phyloP scores from a whole-genome alignment of 495 filamentous ascomycete genomes.

The Neurospora hispaniola region DNA sequence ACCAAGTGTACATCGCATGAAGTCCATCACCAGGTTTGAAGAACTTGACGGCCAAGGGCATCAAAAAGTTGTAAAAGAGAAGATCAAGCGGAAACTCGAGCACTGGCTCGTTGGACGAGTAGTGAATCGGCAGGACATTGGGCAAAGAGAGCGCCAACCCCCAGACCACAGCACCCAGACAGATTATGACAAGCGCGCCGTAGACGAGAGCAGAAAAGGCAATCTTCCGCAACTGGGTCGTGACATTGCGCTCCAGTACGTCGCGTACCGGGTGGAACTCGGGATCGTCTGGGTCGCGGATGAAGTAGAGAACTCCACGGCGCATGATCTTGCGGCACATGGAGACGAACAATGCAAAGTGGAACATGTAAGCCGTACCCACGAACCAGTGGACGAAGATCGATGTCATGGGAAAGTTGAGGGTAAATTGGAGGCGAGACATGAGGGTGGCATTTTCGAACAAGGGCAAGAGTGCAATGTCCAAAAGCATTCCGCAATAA shows the following conservation, averaged over 20 bases:
- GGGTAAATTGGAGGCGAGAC: slow-evolving; percentile 65
- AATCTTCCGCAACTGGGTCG: slow-evolving; percentile 92
- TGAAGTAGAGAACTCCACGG: slow-evolving; percentile 91
- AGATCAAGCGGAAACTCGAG: slow-evolving; percentile 92
- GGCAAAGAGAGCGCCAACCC: slow-evolving; percentile 56
- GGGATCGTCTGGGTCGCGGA: slow-evolving; percentile 95
- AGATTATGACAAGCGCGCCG: slow-evolving; percentile 82
- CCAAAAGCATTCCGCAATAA: slow-evolving; percentile 87
- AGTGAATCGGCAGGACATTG: slow-evolving; percentile 77
- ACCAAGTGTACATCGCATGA: slow-evolving; percentile 84
- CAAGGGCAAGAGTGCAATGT: slow-evolving; percentile 77
- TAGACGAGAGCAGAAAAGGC: slow-evolving; percentile 93
- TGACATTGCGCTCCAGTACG: slow-evolving; percentile 86
- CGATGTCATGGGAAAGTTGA: slow-evolving; percentile 68
- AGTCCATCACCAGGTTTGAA: slow-evolving; percentile 77
- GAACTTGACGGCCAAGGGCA: slow-evolving; percentile 71
- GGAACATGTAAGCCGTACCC: slow-evolving; percentile 99
- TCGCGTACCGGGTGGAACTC: slow-evolving; percentile 97
- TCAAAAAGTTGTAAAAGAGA: slow-evolving; percentile 90
- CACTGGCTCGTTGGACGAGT: slow-evolving; percentile 80
- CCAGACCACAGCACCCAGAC: slow-evolving; percentile 94
- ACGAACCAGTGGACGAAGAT: slow-evolving; percentile 98
- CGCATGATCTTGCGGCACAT: slow-evolving; percentile 99
- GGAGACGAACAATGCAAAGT: slow-evolving; percentile 95
- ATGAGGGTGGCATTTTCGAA: slow-evolving; percentile 69